Evolutionary conservation across 345 rosid genomes (phyloP), one percentile per base, ranked within the genome.

Genomic region (Eucalyptus pauciflora): DNA sequence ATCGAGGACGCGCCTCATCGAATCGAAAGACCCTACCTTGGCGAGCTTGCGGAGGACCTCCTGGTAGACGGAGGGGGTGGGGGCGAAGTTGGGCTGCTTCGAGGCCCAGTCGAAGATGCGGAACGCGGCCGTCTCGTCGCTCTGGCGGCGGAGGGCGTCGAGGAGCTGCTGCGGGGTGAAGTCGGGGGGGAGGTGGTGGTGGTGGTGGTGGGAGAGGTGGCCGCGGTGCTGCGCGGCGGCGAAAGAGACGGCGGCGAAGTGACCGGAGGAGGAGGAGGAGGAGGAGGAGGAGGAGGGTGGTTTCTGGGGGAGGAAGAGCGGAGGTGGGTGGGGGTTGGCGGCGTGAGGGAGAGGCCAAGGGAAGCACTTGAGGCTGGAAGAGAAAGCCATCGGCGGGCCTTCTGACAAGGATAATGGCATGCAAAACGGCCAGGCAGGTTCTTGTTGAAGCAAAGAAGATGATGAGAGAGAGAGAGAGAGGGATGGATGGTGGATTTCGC

Each of bases 101-200:
- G 97, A 94, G 29, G 98, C 98, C 92, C 94, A 93, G 46, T 91
- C 69, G 86, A 96, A 92, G 89, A 97, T 88, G 88, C 95, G 94
- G 56, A 97, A 96, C 11, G 95, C 97, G 4, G 97, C 90, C 92
- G 96, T 93, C 48, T 94, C 97, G 89, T 96, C 96, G 62, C 86
- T 88, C 89, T 95, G 96, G 91, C 91, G 94, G 87, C 98, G 96
- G 94, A 97, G 93, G 88, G 97, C 90, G 89, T 96, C 92, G 88
- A 96, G 95, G 90, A 98, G 97, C 91, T 96, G 94, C 60, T 92
- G 33, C 4, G 96, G 91, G 8, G 97, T 97, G 95, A 93, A 93
- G 90, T 95, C 89, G 4, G 95, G 88, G 80, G 98, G 93, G 54
- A 79, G 91, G 85, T 81, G 58, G 24, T 5, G 54, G 85, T 81